These are phyloP conservation scores for Skeletonema potamos DNA, from an alignment of 108 stramenopile species.

Conservation along the genomic window DNA sequence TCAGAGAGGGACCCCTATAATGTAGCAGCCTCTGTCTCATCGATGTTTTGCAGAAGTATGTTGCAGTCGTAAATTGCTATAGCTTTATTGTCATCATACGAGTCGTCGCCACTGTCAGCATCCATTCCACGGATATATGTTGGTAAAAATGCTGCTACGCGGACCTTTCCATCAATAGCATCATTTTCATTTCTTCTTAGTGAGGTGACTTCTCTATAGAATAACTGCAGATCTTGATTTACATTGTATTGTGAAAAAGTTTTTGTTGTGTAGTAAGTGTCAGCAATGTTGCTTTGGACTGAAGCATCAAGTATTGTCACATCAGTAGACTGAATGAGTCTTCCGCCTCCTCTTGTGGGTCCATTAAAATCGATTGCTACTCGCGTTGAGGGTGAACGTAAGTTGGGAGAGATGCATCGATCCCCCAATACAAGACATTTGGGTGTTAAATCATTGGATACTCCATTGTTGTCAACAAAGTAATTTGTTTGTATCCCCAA, in stretches of 20 bases:
- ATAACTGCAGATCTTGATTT: conserved; percentile 19
- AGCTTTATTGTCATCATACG: conserved; percentile 17
- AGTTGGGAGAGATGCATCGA: conserved; percentile 29
- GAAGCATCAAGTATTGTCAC: not conserved
- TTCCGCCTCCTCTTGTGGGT: conserved; percentile 28
- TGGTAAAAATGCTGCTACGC: conserved; percentile 28
- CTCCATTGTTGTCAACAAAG: not conserved
- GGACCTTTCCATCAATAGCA: conserved; percentile 5
- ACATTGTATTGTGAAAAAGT: conserved; percentile 21
- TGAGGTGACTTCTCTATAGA: conserved; percentile 17
- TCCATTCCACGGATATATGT: conserved; percentile 14
- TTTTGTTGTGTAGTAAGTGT: not conserved
- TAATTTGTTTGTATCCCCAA: conserved; percentile 11
- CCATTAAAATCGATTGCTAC: conserved; percentile 28
- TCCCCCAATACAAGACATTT: conserved; percentile 43
- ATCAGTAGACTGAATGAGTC: conserved; percentile 20
- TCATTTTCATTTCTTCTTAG: conserved; percentile 6
- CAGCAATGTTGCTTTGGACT: not conserved
- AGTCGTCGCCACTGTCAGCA: not conserved
- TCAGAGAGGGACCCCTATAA: not conserved
- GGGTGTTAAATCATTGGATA: conserved; percentile 7
- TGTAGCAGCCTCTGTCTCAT: conserved; percentile 12
- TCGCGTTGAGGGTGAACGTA: conserved; percentile 18
- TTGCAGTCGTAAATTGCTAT: conserved; percentile 26
- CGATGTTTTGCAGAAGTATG: not conserved